Evolutionary conservation across 2,329 filamentous ascomycete species (phyloP).

Genomic region (Fragosphaeria purpurea): DNA sequence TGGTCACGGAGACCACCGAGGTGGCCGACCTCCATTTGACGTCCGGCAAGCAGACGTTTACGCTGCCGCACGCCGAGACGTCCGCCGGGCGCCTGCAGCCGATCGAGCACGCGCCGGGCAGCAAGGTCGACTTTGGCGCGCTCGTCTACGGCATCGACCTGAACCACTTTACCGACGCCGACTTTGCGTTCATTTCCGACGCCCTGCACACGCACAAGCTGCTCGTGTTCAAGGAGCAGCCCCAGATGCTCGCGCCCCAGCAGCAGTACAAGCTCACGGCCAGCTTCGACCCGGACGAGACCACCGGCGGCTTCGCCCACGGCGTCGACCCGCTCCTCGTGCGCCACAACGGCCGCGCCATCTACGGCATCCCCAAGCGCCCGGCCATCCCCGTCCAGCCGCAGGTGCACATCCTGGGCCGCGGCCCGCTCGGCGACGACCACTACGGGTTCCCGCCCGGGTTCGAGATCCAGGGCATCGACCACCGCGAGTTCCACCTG

Average conservation of each 20-base stretch:
- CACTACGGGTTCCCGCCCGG: constrained; percentile 27
- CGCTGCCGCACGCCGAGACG: constrained; percentile 18
- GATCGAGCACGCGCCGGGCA: constrained; percentile 16
- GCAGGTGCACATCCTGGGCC: constrained; percentile 27
- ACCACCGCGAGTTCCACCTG: constrained; percentile 26
- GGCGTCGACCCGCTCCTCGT: constrained; percentile 24
- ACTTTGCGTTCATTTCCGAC: constrained; percentile 23
- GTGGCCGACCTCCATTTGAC: constrained; percentile 10
- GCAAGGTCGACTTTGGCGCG: constrained; percentile 25
- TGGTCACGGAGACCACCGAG: constrained; percentile 16
- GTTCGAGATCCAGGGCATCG: constrained; percentile 28
- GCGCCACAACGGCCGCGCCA: constrained; percentile 23
- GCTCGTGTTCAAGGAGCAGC: constrained; percentile 28
- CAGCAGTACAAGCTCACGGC: constrained; percentile 25
- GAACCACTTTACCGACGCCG: constrained; percentile 24
- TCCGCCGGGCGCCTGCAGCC: constrained; percentile 16
- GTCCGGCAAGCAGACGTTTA: constrained; percentile 12
- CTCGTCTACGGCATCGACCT: constrained; percentile 26
- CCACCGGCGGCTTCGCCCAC: constrained; percentile 27
- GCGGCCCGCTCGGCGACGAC: constrained; percentile 22
- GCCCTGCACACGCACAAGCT: constrained; percentile 25
- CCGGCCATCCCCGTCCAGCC: constrained; percentile 24
- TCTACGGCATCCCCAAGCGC: constrained; percentile 24
- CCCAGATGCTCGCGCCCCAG: constrained; percentile 23
- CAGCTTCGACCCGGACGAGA: constrained; percentile 25